A percentile compares a stretch with the other conserved stretches of the same genome.
Conservation (phyloP, 768 basidiomycete species). For the Calocybe cyanea region DNA sequence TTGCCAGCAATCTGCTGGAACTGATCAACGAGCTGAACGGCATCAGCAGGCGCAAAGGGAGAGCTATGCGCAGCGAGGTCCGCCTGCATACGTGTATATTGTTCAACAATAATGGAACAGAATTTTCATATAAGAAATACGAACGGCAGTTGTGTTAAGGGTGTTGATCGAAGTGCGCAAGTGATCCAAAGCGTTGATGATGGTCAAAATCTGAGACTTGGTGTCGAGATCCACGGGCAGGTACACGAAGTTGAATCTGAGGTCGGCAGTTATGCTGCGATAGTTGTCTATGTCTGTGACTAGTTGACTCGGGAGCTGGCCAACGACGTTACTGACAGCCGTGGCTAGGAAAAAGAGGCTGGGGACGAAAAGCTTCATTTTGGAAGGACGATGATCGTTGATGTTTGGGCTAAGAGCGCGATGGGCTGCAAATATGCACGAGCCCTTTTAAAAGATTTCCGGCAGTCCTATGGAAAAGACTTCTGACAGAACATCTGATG, state of each 20-base stretch:
- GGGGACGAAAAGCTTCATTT: not conserved
- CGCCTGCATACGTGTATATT: not conserved
- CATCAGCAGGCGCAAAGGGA: not conserved
- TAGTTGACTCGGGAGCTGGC: not conserved
- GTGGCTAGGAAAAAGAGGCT: not conserved
- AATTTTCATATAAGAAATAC: too few species aligned
- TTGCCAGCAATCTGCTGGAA: slow-evolving; percentile 1
- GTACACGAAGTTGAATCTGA: not conserved
- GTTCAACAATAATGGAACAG: too few species aligned
- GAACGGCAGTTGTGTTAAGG: too few species aligned
- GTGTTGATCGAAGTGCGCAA: not conserved
- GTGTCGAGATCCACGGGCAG: slow-evolving; percentile 3
- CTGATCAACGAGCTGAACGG: not conserved
- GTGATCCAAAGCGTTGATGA: not conserved
- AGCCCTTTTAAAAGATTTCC: too few species aligned
- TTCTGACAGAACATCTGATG: too few species aligned
- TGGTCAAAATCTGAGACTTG: not conserved
- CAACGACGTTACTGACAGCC: not conserved
- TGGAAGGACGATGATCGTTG: too few species aligned
- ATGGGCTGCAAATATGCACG: too few species aligned
- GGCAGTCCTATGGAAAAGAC: too few species aligned
- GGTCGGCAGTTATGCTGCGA: not conserved
- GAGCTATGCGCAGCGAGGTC: not conserved
- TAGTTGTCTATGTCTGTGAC: not conserved
- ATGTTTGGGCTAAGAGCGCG: too few species aligned